These are phyloP conservation scores for Sarocladium strictum DNA, from an alignment of 2,329 filamentous ascomycete genomes.

Conservation along the genomic window DNA sequence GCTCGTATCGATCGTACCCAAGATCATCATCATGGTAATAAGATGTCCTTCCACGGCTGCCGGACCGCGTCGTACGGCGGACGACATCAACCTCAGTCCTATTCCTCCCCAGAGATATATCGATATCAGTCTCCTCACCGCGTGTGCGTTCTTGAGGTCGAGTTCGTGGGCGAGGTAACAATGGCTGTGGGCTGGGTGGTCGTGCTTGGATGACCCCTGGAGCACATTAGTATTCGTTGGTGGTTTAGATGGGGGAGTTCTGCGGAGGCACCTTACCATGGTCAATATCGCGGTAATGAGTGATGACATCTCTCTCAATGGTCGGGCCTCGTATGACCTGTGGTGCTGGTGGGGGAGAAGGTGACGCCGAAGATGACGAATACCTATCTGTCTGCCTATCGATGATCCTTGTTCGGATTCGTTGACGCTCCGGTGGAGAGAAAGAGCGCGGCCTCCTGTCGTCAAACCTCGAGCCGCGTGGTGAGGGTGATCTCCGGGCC, in stretches of 20 bases:
- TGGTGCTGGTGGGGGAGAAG: slow-evolving; percentile 54
- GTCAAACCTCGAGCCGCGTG: not conserved
- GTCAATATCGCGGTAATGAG: slow-evolving; percentile 80
- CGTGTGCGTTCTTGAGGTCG: slow-evolving; percentile 34
- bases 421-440: slow-evolving; percentile 22
- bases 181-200: slow-evolving; percentile 39
- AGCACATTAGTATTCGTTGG: slow-evolving; percentile 7
- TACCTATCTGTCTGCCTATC: slow-evolving; percentile 33
- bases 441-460: slow-evolving; percentile 29
- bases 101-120: slow-evolving; percentile 49
- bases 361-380: slow-evolving; percentile 31
- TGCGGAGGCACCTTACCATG: slow-evolving; percentile 59
- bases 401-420: slow-evolving; percentile 43
- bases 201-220: slow-evolving; percentile 39
- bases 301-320: slow-evolving; percentile 84
- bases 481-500: slow-evolving; percentile 21
- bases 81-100: slow-evolving; percentile 53
- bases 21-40: slow-evolving; percentile 59
- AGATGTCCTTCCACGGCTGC: slow-evolving; percentile 32
- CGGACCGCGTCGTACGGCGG: slow-evolving; percentile 31
- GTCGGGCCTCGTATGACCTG: slow-evolving; percentile 68
- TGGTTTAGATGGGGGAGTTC: no score
- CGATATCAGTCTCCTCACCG: slow-evolving; percentile 54
- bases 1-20: slow-evolving; percentile 51
- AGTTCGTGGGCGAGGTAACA: slow-evolving; percentile 37